Conservation (phyloP, 2,329 filamentous ascomycete genomes). For the Phoma sp. region DNA sequence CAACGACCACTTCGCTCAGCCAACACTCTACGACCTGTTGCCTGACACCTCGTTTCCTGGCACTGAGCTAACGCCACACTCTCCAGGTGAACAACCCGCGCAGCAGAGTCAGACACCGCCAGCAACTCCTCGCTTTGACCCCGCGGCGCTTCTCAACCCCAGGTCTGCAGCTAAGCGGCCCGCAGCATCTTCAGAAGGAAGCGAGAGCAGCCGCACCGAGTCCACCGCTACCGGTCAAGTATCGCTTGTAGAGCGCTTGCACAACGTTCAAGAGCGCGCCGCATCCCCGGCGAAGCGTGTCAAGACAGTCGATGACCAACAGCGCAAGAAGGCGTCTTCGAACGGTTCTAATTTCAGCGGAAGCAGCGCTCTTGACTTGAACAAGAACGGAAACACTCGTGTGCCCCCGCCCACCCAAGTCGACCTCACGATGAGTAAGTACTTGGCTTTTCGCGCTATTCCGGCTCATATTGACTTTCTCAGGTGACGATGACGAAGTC, state of each 20-base stretch:
- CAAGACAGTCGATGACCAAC: constrained; percentile 35
- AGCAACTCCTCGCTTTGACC: constrained; percentile 31
- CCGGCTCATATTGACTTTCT: constrained; percentile 31
- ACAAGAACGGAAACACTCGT: constrained; percentile 27
- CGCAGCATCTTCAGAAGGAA: constrained; percentile 30
- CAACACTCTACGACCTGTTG: background rate
- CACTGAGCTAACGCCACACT: constrained; percentile 27
- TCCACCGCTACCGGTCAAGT: constrained; percentile 55
- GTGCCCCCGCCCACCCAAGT: constrained; percentile 16
- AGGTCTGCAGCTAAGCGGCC: constrained; percentile 43
- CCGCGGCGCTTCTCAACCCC: constrained; percentile 42
- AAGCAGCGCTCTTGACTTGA: constrained; percentile 53
- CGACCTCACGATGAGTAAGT: constrained; percentile 47
- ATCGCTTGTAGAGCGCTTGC: constrained; percentile 75
- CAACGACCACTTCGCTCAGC: background rate
- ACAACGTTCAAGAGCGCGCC: constrained; percentile 74
- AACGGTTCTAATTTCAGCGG: constrained; percentile 23
- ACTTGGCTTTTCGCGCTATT: background rate
- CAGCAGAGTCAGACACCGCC: constrained; percentile 15
- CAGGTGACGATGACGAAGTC: constrained; percentile 67
- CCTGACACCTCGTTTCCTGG: background rate
- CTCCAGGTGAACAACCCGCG: constrained; percentile 28
- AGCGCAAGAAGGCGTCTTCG: constrained; percentile 28
- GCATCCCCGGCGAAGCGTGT: constrained; percentile 56
- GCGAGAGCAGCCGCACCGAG: constrained; percentile 34